These are phyloP conservation scores for Capsicum baccatum DNA, from an alignment of 257 asterid species.

Conservation along the genomic window DNA sequence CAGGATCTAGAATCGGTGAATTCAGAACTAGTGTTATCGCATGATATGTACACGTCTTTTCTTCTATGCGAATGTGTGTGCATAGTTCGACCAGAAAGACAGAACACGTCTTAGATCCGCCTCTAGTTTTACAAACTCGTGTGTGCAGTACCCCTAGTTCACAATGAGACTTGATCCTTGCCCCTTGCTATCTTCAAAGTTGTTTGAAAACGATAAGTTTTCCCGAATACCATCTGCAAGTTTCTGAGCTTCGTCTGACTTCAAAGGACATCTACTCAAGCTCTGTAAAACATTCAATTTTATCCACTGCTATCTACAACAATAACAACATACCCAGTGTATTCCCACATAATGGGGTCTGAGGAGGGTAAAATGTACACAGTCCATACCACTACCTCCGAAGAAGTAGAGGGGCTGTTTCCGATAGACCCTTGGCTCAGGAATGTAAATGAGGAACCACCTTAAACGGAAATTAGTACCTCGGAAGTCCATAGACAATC, in stretches of 20 bases:
- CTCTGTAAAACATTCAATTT: constrained; percentile 42
- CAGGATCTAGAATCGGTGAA: neutral
- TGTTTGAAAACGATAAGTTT: constrained; percentile 45
- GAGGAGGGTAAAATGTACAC: too few relatives aligned
- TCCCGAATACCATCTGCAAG: constrained; percentile 71
- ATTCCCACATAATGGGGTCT: too few relatives aligned
- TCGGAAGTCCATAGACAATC: constrained; percentile 97
- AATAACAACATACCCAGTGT: too few relatives aligned
- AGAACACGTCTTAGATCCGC: neutral
- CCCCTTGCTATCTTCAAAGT: constrained; percentile 58
- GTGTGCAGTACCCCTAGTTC: constrained; percentile 37
- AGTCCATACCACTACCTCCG: too few relatives aligned
- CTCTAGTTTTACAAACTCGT: neutral
- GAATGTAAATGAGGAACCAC: neutral
- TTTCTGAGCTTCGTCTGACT: constrained; percentile 66
- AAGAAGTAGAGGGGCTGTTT: too few relatives aligned
- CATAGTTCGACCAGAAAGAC: neutral
- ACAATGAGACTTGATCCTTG: constrained; percentile 52
- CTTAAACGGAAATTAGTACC: constrained; percentile 44
- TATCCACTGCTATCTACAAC: constrained; percentile 18
- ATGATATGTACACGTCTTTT: neutral
- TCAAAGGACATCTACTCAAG: constrained; percentile 62
- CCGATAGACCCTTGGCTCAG: neutral
- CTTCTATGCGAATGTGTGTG: neutral
- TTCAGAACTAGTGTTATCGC: neutral